Percentiles rank a stretch among this genome's conserved stretches.
Evolutionary conservation across 306 rosid species (phyloP).

Genomic region (Sicyos edulis): DNA sequence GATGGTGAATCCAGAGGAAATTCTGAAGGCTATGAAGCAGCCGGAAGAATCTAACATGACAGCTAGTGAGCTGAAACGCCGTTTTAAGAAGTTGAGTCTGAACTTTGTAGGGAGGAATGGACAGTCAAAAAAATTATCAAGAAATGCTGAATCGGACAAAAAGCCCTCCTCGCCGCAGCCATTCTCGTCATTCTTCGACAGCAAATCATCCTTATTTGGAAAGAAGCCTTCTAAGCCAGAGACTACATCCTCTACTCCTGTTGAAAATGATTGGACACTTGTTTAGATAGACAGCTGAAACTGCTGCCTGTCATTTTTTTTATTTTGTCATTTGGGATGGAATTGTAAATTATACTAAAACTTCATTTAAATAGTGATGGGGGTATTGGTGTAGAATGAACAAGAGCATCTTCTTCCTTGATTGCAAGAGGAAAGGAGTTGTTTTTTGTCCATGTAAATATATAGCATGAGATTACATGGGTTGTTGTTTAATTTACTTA

Average conservation of each 20-base stretch:
- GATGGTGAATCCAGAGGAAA: conserved; percentile 81
- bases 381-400: not conserved
- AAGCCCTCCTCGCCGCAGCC: conserved; percentile 47
- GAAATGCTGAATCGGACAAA: conserved; percentile 37
- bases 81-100: conserved; percentile 54
- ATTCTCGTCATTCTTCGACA: conserved; percentile 70
- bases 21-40: conserved; percentile 54
- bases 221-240: conserved; percentile 62
- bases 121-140: conserved; percentile 36
- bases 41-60: conserved; percentile 45
- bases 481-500: not conserved
- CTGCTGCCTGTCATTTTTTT: conserved; percentile 38
- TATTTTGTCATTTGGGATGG: not conserved
- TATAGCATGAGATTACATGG: conserved; percentile 6
- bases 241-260: conserved; percentile 28
- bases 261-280: conserved; percentile 43
- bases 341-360: conserved; percentile 14
- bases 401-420: not conserved
- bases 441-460: not conserved
- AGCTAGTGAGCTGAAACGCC: conserved; percentile 45
- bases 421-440: not conserved
- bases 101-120: conserved; percentile 69
- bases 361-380: not conserved
- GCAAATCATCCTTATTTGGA: conserved; percentile 70
- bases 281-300: conserved; percentile 30